Conservation (phyloP, 805 yeast species). For the Saturnispora zaruensis region DNA sequence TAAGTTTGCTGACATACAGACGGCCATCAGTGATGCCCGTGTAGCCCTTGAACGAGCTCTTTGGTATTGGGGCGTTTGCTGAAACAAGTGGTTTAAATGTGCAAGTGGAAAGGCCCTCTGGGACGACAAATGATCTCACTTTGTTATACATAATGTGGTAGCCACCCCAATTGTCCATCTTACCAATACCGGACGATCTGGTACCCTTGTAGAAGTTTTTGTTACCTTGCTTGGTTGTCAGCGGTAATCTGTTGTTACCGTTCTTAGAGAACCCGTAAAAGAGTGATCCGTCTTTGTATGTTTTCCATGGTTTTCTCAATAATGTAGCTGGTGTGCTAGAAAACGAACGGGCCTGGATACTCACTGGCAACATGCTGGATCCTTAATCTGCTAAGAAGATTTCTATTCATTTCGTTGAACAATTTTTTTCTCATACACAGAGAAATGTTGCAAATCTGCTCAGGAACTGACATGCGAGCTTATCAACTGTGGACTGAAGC, state of each 20-base stretch:
- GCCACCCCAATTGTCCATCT: conserved; percentile 44
- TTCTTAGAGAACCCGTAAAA: conserved; percentile 73
- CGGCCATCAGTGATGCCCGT: conserved; percentile 60
- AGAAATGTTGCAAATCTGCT: not conserved
- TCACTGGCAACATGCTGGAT: not conserved
- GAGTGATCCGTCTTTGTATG: conserved; percentile 69
- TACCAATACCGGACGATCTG: conserved; percentile 89
- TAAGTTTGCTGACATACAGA: conserved; percentile 61
- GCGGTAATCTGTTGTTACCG: conserved; percentile 75
- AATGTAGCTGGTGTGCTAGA: conserved; percentile 22
- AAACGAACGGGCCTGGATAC: conserved; percentile 7
- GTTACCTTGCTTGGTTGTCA: conserved; percentile 91
- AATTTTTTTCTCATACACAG: not conserved
- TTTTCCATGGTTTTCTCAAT: conserved; percentile 84
- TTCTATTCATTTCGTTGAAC: not conserved
- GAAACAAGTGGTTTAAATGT: conserved; percentile 69
- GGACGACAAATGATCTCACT: conserved; percentile 87
- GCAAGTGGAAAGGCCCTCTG: conserved; percentile 32
- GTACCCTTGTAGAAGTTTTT: conserved; percentile 95
- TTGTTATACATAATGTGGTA: conserved; percentile 75
- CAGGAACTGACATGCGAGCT: too few species aligned
- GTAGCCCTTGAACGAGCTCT: conserved; percentile 63
- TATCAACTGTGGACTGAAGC: too few species aligned
- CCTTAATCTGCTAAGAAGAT: not conserved
- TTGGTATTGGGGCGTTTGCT: conserved; percentile 59